Evolutionary conservation across 257 asterid species (phyloP).

Genomic region (Solanum ahanhuiri): DNA sequence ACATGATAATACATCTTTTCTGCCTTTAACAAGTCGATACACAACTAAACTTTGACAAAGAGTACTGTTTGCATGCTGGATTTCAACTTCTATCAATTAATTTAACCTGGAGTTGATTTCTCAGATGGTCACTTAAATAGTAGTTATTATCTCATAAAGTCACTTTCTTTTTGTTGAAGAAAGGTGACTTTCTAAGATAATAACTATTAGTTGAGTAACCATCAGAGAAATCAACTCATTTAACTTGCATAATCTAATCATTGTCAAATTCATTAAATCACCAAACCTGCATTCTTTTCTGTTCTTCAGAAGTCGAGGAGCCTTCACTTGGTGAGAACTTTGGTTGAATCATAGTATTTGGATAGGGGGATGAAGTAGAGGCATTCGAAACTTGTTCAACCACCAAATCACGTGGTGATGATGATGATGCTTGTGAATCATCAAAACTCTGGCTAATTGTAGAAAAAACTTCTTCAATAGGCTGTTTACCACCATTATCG

Average conservation of each 20-base stretch:
- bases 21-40: background rate
- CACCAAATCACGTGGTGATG: slow-evolving; percentile 1
- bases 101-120: background rate
- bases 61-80: background rate
- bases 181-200: background rate
- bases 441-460: background rate
- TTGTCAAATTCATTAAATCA: background rate
- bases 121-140: background rate
- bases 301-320: slow-evolving; percentile 20
- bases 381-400: slow-evolving; percentile 17
- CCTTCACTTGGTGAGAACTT: slow-evolving; percentile 26
- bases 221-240: background rate
- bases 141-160: background rate
- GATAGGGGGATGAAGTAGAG: slow-evolving; percentile 26
- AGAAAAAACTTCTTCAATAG: background rate
- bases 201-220: background rate
- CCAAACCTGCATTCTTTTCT: background rate
- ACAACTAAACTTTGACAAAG: background rate
- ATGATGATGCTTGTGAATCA: slow-evolving; percentile 1
- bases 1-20: background rate
- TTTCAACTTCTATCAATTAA: background rate
- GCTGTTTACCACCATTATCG: background rate
- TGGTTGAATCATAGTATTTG: slow-evolving; percentile 45
- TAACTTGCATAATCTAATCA: background rate
- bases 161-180: background rate